Base-by-base conservation (phyloP, 2,329 filamentous ascomycete species). In the Colletotrichum camelliae region DNA sequence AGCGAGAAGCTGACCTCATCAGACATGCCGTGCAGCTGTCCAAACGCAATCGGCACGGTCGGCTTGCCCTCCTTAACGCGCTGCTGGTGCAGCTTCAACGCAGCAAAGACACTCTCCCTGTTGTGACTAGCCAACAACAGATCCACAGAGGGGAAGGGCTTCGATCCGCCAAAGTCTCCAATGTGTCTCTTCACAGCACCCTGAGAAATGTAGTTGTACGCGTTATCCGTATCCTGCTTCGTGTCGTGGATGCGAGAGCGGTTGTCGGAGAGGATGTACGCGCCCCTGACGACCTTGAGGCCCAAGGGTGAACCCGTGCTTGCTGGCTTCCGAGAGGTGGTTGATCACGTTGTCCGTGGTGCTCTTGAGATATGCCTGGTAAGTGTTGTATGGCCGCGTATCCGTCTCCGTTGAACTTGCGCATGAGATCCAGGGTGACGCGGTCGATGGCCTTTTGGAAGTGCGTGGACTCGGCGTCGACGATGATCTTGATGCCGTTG, bases 1-100 rank as follows among this genome's bases (percentile, higher is more conserved):
- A 91, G 82, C 7, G 84, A 82, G 79, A 89, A 89, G 68, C 86
- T 88, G 48, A 91, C 87, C 77, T 90, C 88, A 72, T 91, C 90
- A 4, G 89, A 88, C 90, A 91, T 91, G 31, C 90, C 90, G 67
- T 89, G 87, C 0, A 91, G 83, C 81, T 91, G 90, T 4, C 88
- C 89, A 76, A 89, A 91, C 52, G 79, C 84, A 7, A 90, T 83
- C 1, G 80, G 77, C 2, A 84, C 81, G 5, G 84, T 85, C 4
- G 81, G 82, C 6, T 84, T 78, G 10, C 79, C 77, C 16, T 77
- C 75, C 21, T 84, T 82, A 0, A 86, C 83, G 3, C 88, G 85
- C 7, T 84, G 13, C 77, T 86, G 80, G 77, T 89, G 88, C 5
- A 88, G 85, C 55, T 85, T 83, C 37, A 85, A 78, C 10, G 90